Evolutionary conservation across 495 filamentous ascomycete genomes (phyloP).

Genomic region (Penicillium fimorum): DNA sequence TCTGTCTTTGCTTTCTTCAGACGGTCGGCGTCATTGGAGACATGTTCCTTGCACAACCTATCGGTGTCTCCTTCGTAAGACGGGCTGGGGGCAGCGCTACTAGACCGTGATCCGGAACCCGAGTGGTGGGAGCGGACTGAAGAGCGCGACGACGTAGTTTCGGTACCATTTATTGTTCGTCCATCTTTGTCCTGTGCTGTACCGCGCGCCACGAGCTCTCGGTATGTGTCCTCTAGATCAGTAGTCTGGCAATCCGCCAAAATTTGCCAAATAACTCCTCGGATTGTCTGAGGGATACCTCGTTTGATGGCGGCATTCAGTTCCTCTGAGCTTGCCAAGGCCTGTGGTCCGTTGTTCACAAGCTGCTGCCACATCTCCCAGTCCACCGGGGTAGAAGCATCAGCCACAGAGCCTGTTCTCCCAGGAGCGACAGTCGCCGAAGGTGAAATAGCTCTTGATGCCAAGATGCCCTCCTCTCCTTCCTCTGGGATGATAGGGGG

Average conservation of each 20-base stretch:
- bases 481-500: constrained; percentile 56
- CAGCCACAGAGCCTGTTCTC: constrained; percentile 62
- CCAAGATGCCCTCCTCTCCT: constrained; percentile 41
- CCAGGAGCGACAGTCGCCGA: constrained; percentile 61
- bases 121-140: constrained; percentile 82
- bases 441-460: constrained; percentile 30
- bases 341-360: constrained; percentile 87
- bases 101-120: constrained; percentile 56
- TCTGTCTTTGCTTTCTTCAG: constrained; percentile 77
- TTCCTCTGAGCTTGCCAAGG: constrained; percentile 83
- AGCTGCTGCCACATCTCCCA: constrained; percentile 98
- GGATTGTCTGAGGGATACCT: constrained; percentile 90
- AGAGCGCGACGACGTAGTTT: constrained; percentile 69
- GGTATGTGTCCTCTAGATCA: constrained; percentile 84
- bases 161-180: constrained; percentile 44
- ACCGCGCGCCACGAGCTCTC: constrained; percentile 74
- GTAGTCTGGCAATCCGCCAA: constrained; percentile 90
- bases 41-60: constrained; percentile 62
- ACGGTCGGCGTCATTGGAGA: constrained; percentile 60
- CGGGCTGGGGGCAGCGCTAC: constrained; percentile 58
- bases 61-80: constrained; percentile 64
- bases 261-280: constrained; percentile 97
- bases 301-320: constrained; percentile 86
- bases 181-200: constrained; percentile 75
- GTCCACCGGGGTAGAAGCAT: constrained; percentile 69